Percentiles rank a stretch among this genome's conserved stretches.
Conservation (phyloP, 768 basidiomycete species). For the Russula vinacea region DNA sequence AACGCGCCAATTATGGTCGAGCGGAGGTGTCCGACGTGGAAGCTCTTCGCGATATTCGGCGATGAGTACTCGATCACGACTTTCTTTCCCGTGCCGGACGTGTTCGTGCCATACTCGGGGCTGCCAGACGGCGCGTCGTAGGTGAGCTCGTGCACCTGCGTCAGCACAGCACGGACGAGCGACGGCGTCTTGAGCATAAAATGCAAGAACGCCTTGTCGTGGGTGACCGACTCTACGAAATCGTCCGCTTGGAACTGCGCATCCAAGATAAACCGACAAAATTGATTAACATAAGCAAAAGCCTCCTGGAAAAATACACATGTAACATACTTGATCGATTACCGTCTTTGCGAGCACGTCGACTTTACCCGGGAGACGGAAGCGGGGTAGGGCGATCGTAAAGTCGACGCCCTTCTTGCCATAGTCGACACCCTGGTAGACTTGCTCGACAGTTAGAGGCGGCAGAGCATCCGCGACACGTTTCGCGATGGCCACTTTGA, state of each 20-base stretch:
- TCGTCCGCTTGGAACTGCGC: slow-evolving; percentile 80
- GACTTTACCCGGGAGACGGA: slow-evolving; percentile 78
- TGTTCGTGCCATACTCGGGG: slow-evolving; percentile 81
- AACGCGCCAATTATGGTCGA: slow-evolving; percentile 99
- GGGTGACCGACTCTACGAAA: slow-evolving; percentile 65
- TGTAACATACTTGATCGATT: slow-evolving; percentile 62
- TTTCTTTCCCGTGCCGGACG: slow-evolving; percentile 74
- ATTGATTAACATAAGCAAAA: neutral
- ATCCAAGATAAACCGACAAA: neutral
- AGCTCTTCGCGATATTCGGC: slow-evolving; percentile 96
- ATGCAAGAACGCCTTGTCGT: slow-evolving; percentile 78
- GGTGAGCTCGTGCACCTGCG: slow-evolving; percentile 71
- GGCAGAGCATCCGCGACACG: slow-evolving; percentile 64
- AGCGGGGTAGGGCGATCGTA: slow-evolving; percentile 87
- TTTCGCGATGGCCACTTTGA: slow-evolving; percentile 77
- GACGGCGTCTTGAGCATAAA: slow-evolving; percentile 68
- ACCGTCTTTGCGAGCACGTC: slow-evolving; percentile 76
- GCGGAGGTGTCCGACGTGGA: slow-evolving; percentile 95
- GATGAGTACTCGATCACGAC: slow-evolving; percentile 90
- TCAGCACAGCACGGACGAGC: slow-evolving; percentile 63
- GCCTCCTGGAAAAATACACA: too few species aligned
- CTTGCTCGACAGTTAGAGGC: slow-evolving; percentile 66
- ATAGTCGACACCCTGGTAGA: slow-evolving; percentile 80
- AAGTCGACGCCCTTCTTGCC: slow-evolving; percentile 95
- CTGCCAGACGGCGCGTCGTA: slow-evolving; percentile 54